Percentiles rank a stretch among this genome's conserved stretches.
These are phyloP conservation scores for Diphasiastrum complanatum DNA, from an alignment of 83 land plant genomes.

Conservation along the genomic window DNA sequence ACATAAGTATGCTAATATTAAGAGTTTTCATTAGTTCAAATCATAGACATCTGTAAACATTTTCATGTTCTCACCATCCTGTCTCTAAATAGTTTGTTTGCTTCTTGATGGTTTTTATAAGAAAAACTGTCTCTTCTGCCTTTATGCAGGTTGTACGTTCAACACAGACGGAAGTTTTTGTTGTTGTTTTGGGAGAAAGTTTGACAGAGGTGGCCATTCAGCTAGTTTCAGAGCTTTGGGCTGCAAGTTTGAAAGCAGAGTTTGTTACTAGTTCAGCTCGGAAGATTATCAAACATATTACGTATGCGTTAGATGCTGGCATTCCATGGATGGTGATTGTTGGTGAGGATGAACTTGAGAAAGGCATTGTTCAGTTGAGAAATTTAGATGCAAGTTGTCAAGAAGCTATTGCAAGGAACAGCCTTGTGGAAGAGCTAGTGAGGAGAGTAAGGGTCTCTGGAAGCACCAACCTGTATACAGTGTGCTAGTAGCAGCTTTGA, in stretches of 20 bases:
- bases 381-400: constrained; percentile 32
- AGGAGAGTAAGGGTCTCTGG: constrained; percentile 15
- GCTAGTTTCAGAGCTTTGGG: constrained; percentile 64
- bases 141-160: constrained; percentile 43
- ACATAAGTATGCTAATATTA: too few relatives aligned
- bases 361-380: constrained; percentile 50
- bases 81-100: too few relatives aligned
- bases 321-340: constrained; percentile 62
- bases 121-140: not conserved
- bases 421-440: constrained; percentile 25
- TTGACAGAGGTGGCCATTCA: constrained; percentile 37
- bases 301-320: constrained; percentile 29
- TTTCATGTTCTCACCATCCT: too few relatives aligned
- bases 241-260: constrained; percentile 56
- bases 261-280: constrained; percentile 25
- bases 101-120: too few relatives aligned
- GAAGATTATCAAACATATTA: constrained; percentile 43
- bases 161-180: constrained; percentile 61
- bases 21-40: too few relatives aligned
- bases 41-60: too few relatives aligned
- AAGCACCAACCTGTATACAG: too few relatives aligned
- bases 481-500: too few relatives aligned
- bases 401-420: constrained; percentile 28
- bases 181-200: constrained; percentile 43
- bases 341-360: constrained; percentile 51